Evolutionary conservation across 106 monocot genomes (phyloP).

Genomic region (Ottelia alismoides): DNA sequence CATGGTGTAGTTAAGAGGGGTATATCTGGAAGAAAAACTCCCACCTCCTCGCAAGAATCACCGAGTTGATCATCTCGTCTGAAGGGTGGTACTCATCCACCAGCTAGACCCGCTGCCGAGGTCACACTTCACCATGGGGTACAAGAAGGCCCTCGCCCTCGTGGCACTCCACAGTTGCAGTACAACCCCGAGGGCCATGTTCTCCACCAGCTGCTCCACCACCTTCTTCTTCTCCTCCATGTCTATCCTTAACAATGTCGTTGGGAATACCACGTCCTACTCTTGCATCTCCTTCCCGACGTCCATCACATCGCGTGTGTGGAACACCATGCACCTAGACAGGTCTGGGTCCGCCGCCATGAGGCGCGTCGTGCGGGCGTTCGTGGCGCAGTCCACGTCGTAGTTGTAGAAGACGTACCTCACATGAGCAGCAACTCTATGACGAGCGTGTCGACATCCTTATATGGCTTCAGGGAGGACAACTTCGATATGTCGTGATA

Average conservation of each 20-base stretch:
- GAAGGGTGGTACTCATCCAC: constrained; percentile 48
- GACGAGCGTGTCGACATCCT: constrained; percentile 52
- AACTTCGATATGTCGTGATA: constrained; percentile 36
- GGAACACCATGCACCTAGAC: constrained; percentile 36
- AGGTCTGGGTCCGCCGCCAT: constrained; percentile 28
- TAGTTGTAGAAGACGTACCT: constrained; percentile 59
- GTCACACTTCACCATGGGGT: constrained; percentile 45
- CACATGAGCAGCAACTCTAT: constrained; percentile 56
- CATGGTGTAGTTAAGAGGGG: no score
- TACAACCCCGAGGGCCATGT: constrained; percentile 57
- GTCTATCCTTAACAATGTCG: constrained; percentile 53
- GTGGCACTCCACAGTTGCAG: constrained; percentile 64
- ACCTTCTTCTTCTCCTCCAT: constrained; percentile 38
- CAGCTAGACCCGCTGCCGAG: constrained; percentile 49
- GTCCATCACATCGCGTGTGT: constrained; percentile 43
- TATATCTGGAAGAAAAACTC: no score
- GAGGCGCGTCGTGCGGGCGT: constrained; percentile 24
- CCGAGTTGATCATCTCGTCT: constrained; percentile 81
- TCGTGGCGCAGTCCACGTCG: constrained; percentile 43
- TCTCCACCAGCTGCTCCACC: constrained; percentile 38
- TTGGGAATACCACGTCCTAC: constrained; percentile 67
- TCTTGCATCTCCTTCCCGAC: constrained; percentile 13
- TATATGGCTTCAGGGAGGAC: constrained; percentile 43
- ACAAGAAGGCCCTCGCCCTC: constrained; percentile 65
- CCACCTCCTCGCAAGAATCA: constrained; percentile 48